phyloP scores from a whole-genome alignment of 2,329 filamentous ascomycete species.

The Curvularia verruculosa region DNA sequence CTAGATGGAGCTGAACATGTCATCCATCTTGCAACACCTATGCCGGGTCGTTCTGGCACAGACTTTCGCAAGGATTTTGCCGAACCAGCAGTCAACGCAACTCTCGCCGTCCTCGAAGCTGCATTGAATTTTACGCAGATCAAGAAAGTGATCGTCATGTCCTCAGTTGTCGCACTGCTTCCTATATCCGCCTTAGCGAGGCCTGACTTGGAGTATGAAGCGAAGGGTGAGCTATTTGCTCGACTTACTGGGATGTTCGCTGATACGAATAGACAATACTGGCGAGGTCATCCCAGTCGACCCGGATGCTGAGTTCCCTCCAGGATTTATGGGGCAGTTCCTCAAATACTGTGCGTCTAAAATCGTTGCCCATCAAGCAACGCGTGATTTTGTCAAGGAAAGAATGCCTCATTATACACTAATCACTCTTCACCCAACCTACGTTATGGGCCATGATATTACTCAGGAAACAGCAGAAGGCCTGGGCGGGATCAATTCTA shows the following conservation, averaged over 20 bases:
- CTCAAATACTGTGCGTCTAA: conserved; percentile 31
- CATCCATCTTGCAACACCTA: conserved; percentile 41
- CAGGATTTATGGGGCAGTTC: conserved; percentile 7
- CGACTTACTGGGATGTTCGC: neutral
- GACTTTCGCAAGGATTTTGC: conserved; percentile 10
- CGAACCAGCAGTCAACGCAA: conserved; percentile 37
- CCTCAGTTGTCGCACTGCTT: conserved; percentile 26
- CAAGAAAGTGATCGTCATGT: conserved; percentile 36
- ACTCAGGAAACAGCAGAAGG: conserved; percentile 22
- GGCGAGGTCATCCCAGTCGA: conserved; percentile 9
- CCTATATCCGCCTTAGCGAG: conserved; percentile 4
- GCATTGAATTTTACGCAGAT: conserved; percentile 29
- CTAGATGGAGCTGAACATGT: conserved; percentile 33
- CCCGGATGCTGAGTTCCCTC: conserved; percentile 9
- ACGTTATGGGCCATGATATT: conserved; percentile 33
- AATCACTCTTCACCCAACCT: conserved; percentile 33
- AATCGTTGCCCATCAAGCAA: conserved; percentile 37
- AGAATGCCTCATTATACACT: conserved; percentile 30
- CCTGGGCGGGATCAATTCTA: conserved; percentile 26
- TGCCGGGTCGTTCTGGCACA: conserved; percentile 22
- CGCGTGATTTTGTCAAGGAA: conserved; percentile 23
- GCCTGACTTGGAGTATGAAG: neutral
- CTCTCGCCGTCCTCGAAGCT: conserved; percentile 27
- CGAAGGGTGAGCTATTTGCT: neutral
- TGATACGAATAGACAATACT: neutral